Base-by-base conservation (phyloP, 129 eudicot species). In the Pseudognaphalium luteoalbum region DNA sequence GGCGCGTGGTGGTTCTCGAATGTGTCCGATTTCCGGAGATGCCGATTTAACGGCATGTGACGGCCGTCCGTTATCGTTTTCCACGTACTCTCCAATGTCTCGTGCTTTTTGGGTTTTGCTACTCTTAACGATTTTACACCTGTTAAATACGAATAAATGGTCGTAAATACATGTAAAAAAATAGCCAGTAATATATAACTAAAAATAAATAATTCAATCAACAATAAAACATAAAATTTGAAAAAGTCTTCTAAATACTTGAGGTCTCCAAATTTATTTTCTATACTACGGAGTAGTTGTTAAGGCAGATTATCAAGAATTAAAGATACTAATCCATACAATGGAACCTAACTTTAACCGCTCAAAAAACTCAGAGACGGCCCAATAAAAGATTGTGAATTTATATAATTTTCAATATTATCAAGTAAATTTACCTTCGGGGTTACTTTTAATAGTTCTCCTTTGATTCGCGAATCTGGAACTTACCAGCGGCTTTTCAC, bases 81-180 rank as follows among this genome's bases (percentile, higher is more conserved):
- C 96, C 96, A 90, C 20, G 96, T 90, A 83, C 57, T 85, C 86
- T 90, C 96, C 54, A 90, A 59, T 12, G 96, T 87, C 64, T 90
- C 96, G 19, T 83, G 87, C 78, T 71, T 81, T 72, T 62, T 84
- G 7, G 86, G 83, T 42, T 84, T 83, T 57, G 86, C 39, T 78
- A 87, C 90, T 68, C 83, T 77, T 74, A 80, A 29, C n/a, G 86
- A 83, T 72, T 51, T 85, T 42, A 81, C 87, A 54, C 92, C 96
- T 90, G 81, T 69, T 4, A 0, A 75, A 7, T 9, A 39, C 29
- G 33, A 28, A 5, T 15, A 56, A 72, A 32, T 15, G 30, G 76
- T 73, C 62, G 17, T 6, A 33, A 30, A 47, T 50, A 56, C 12
- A 0, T 70, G 16, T n/a, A 2, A 12, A 15, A 17, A 56, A 57